A percentile compares a stretch with the other conserved stretches of the same genome.
Evolutionary conservation across 2,329 filamentous ascomycete species (phyloP).

Genomic region (Claviceps quebecensis): DNA sequence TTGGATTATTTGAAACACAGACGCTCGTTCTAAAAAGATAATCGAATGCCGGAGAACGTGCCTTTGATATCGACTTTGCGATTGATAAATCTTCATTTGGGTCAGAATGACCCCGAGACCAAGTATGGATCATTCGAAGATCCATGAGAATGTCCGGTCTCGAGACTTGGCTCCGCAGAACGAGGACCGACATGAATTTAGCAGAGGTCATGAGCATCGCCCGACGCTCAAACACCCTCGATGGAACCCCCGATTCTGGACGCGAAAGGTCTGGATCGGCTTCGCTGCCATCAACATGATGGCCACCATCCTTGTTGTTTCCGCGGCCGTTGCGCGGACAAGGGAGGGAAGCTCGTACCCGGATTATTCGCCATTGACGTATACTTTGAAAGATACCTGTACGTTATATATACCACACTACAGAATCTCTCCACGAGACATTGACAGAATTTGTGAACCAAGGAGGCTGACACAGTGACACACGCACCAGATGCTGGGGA

Average conservation of each 20-base stretch:
- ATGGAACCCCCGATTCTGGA: slow-evolving; percentile 40
- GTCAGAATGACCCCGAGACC: no score
- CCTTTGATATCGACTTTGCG: no score
- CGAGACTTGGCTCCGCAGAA: slow-evolving; percentile 14
- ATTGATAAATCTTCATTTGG: no score
- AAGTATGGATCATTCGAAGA: no score
- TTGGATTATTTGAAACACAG: no score
- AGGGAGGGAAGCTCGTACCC: slow-evolving; percentile 30
- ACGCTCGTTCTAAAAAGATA: no score
- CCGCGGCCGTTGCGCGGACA: slow-evolving; percentile 27
- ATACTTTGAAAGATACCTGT: slow-evolving; percentile 36
- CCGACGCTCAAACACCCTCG: slow-evolving; percentile 17
- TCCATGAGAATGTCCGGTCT: slow-evolving; percentile 9
- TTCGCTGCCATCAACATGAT: slow-evolving; percentile 25
- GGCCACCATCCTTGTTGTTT: slow-evolving; percentile 33
- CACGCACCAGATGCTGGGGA: slow-evolving; percentile 28
- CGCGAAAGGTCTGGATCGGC: slow-evolving; percentile 34
- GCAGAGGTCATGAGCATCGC: slow-evolving; percentile 9
- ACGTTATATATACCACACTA: slow-evolving; percentile 11
- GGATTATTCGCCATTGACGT: slow-evolving; percentile 31
- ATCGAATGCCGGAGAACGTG: no score
- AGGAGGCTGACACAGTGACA: neutral
- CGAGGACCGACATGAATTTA: slow-evolving; percentile 13
- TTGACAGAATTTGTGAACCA: neutral
- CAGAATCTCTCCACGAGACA: neutral